Evolutionary conservation across 768 basidiomycete genomes (phyloP).

Genomic region (Suillus decipiens): DNA sequence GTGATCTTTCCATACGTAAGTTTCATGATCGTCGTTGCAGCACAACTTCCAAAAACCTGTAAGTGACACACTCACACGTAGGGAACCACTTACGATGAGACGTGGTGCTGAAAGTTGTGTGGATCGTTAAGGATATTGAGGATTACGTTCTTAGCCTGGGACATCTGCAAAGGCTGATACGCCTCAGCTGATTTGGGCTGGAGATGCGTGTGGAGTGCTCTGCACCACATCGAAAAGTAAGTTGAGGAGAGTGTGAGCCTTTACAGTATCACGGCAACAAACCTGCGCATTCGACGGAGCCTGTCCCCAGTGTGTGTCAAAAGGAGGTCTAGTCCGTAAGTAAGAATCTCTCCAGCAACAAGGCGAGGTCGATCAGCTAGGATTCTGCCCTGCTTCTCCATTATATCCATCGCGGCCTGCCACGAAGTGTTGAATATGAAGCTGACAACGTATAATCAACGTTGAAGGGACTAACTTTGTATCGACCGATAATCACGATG

Average conservation of each 20-base stretch:
- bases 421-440: not conserved
- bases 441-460: not conserved
- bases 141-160: not conserved
- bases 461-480: not conserved
- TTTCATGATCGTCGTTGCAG: not conserved
- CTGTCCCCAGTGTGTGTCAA: not conserved
- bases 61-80: not conserved
- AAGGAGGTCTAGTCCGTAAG: not conserved
- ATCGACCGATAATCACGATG: not conserved
- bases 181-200: not conserved
- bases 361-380: not conserved
- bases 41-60: not conserved
- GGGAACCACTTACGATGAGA: not conserved
- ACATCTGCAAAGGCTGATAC: constrained; percentile 1
- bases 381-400: not conserved
- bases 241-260: not conserved
- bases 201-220: not conserved
- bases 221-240: not conserved
- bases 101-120: not conserved
- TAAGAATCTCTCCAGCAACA: not conserved
- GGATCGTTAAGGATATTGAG: not conserved
- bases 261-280: not conserved
- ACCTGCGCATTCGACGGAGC: not conserved
- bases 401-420: not conserved
- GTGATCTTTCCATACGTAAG: not conserved